Evolutionary conservation across 2,329 filamentous ascomycete species (phyloP), one percentile per base, ranked within the genome.

Genomic region (Ciborinia camelliae): DNA sequence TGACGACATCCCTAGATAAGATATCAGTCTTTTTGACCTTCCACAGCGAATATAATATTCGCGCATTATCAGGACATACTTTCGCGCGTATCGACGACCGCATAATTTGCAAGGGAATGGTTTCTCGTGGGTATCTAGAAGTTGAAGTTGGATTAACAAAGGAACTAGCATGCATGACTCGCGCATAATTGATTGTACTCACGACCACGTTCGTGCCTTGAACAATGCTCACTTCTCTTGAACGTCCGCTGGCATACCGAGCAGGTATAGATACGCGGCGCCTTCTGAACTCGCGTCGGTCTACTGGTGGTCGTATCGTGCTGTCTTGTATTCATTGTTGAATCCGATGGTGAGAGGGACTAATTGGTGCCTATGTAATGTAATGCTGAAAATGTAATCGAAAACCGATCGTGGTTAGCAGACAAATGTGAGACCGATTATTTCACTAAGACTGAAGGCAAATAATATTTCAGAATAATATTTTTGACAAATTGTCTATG

Each of bases 181-280:
- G 32, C 35, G 45, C 15, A 35, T 41, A 41, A 43, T 41, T 26
- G 35, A 39, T 45, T 62, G 41, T 64, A 64, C 62, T 51, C 48
- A 64, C 62, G 62, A 60, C 62, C 55, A 43, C 62, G 54, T 37
- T 64, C 62, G 37, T 64, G 62, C 54, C 62, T 59, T 35, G 62
- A 64, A 37, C 62, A 64, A 61, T 64, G 62, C 37, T 64, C 62
- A 59, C 62, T 64, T 26, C 62, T 59, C 55, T 64, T 64, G n/a
- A 64, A 64, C 4, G 23, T 39, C 18, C 55, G 41, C 45, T 48
- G 39, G 26, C 62, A 64, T 23, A 64, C 55, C 32, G 54, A 60
- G 55, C 62, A 64, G 23, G 62, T 64, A n/a, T 64, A 64, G 35
- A 48, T 64, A 51, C 62, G 62, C 35, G 54, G 54, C 54, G 45